These are phyloP conservation scores for Calcarisporium arbuscula DNA, from an alignment of 2,329 filamentous ascomycete genomes.

Conservation along the genomic window DNA sequence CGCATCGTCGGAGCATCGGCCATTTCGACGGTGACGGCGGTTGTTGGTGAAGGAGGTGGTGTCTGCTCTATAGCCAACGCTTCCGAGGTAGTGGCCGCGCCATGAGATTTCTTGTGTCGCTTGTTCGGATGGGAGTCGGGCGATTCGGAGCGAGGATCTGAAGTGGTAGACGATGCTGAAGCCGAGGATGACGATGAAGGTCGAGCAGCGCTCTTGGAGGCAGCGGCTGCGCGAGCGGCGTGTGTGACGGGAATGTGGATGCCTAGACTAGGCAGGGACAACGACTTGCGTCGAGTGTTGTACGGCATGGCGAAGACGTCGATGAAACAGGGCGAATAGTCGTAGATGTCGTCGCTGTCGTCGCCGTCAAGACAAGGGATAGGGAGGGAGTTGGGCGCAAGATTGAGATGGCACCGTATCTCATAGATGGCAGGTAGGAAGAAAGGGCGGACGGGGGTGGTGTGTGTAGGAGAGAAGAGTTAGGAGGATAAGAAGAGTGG, in stretches of 20 bases:
- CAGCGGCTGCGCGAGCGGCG: constrained; percentile 49
- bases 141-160: constrained; percentile 21
- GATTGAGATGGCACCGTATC: neutral
- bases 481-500: constrained; percentile 3
- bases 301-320: constrained; percentile 66
- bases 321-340: too few relatives aligned
- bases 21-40: constrained; percentile 21
- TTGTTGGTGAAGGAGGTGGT: constrained; percentile 43
- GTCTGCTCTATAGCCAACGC: constrained; percentile 74
- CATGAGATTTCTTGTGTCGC: constrained; percentile 72
- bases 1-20: constrained; percentile 15
- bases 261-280: constrained; percentile 86
- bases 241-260: constrained; percentile 74
- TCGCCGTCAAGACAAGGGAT: constrained; percentile 8
- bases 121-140: constrained; percentile 45
- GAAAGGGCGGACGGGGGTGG: neutral
- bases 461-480: neutral
- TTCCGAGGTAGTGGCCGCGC: constrained; percentile 47
- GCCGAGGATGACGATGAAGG: constrained; percentile 19
- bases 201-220: constrained; percentile 33
- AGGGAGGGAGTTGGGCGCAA: neutral
- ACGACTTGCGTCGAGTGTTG: constrained; percentile 93
- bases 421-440: neutral
- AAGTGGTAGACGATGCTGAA: constrained; percentile 24
- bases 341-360: too few relatives aligned